Evolutionary conservation across 1,139 yeast species (phyloP), one percentile per base, ranked within the genome.

Genomic region (Yamadazyma sp.): DNA sequence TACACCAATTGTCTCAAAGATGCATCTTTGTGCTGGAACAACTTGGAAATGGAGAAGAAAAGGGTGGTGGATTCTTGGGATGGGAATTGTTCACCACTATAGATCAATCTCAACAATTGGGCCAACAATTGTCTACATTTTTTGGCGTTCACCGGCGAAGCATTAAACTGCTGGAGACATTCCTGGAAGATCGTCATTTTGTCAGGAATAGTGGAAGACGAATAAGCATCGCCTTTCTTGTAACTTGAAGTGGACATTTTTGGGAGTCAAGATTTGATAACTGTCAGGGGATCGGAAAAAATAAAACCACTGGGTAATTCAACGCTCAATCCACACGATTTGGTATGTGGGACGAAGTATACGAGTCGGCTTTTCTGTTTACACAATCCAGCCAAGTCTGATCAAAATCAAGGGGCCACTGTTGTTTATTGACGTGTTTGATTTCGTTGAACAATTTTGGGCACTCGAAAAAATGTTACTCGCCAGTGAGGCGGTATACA

Each of bases 151-250:
- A 91, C 85, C 14, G 96, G 96, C 33, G 95, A 78, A 48, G 92
- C 88, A 68, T 91, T 91, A 77, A 92, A 94, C 47, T 87, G 92
- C 53, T 87, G 87, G 55, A 88, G 73, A 69, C 98, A 91, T 62
- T 91, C 96, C 67, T 92, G 99, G 63, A 87, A 91, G 49, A 94
- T 92, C 9, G 96, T 85, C 98, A 92, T 92, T 67, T 89, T 89
- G 66, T 92, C 98, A 44, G 96, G 94, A 49, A 77, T 62, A 39
- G 82, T 84, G 29, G 59, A 46, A 32, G 59, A 46, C 44, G 80
- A 64, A 48, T 62, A 63, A 59, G 87, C 89, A 61, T 88, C 96
- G 66, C 77, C 80, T 68, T 86, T 87, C 69, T 87, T 89, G 66
- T 87, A 87, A 36, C 94, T 81, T 37, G 95, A 85, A 92, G 88